Base-by-base conservation (phyloP, 306 rosid genomes). In the Carpinus viminea region DNA sequence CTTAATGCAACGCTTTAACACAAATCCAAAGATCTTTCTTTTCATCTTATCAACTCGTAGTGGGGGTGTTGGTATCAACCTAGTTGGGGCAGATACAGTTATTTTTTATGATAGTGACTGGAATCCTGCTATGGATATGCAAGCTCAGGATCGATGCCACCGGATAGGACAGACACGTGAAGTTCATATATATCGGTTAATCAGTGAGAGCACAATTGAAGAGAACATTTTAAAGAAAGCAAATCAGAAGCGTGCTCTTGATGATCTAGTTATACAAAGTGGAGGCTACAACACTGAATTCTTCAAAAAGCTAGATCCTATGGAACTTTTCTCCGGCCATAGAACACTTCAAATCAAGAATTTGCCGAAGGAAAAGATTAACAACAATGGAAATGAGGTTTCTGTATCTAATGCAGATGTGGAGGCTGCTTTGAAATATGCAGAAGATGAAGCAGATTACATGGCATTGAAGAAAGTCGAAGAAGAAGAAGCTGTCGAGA, bases 61-160 rank as follows among this genome's bases (percentile, higher is more conserved):
- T 87, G 99, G 98, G 76, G 99, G 98, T 86, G 98, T 95, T 78
- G 99, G 99, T 83, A 89, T 95, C 81, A 95, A 95, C 85, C 90
- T 95, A 52, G 97, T 95, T 84, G 99, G 99, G 77, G 99, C 98
- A 54, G 99, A 95, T 81, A 95, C 99, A 61, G 99, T 95, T 80
- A 95, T 95, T 66, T 95, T 95, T 80, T 95, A 95, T 82, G 97
- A 95, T 79, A 95, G 98, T 75, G 99, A 95, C 89, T 95, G 99
- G 98, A 95, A 95, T 87, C 99, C 99, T 79, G 98, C 98, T 73
- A 95, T 95, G 99, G 99, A 93, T 90, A 97, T 93, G 76, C 99
- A 95, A 81, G 99, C 98, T 80, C 99, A 95, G 88, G 99, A 95
- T 89, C 88, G 99, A 59, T 95, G 99, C 91, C 99, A 95, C 81